Base-by-base conservation (phyloP, 257 asterid genomes). In the Phtheirospermum japonicum region DNA sequence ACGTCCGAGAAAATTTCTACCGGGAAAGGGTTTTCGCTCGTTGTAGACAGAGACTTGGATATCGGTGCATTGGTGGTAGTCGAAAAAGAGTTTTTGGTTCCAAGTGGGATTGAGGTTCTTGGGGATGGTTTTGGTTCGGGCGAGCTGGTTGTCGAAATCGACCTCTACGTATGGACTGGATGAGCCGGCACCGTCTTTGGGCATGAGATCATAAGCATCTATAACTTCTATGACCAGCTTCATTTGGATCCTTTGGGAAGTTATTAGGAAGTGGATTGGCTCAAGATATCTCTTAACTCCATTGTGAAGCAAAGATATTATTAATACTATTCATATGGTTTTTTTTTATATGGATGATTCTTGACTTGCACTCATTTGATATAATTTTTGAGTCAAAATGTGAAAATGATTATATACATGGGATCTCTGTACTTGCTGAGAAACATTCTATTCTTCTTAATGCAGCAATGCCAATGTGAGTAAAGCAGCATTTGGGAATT, bases 171-270 rank as follows among this genome's bases (percentile, higher is more conserved):
- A 87, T 70, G 96, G 86, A 63, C 75, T 82, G 14, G 84, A 76
- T 71, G 96, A 85, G 67, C 94, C 94, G 65, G 72, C 76, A 20
- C 89, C 87, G 46, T 87, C 90, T 87, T 71, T 82, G 30, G 94
- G 94, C 79, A 77, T 76, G 20, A 85, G 87, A 77, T 81, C 87
- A 71, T 74, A 80, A 54, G 94, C 94, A 83, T 87, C 90, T 61
- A 85, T 71, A 32, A 85, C 89, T 79, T 88, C 85, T 42, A 88
- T 79, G 49, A 78, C 80, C 62, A 85, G 76, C 77, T 79, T 83
- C 91, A 79, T 57, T 68, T 79, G 57, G 68, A 77, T 73, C 83
- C 78, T 63, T 23, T 56, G 50, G 63, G 31, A 71, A 75, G 79
- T 40, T 61, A 65, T 23, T 45, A 17, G 57, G 59, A 69, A 77